phyloP scores from a whole-genome alignment of 2,329 filamentous ascomycete species.

The Daldinia sp. region DNA sequence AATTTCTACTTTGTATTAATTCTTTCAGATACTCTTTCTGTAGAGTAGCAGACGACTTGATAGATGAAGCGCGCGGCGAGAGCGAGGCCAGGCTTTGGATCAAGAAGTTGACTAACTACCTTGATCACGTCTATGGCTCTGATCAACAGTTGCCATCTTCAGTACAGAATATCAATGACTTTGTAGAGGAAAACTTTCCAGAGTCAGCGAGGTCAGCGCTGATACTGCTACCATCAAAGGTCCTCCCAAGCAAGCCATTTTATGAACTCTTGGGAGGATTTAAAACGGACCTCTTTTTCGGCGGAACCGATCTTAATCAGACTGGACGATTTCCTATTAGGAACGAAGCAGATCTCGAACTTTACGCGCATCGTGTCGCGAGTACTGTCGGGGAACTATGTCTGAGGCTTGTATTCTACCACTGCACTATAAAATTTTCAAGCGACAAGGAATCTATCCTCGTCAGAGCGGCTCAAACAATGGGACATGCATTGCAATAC shows the following conservation, averaged over 20 bases:
- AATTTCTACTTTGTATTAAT: constrained; percentile 15
- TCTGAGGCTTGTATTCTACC: constrained; percentile 70
- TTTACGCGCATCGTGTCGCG: constrained; percentile 73
- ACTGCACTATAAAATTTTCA: constrained; percentile 51
- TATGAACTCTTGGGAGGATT: constrained; percentile 73
- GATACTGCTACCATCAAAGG: constrained; percentile 63
- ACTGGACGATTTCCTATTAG: constrained; percentile 61
- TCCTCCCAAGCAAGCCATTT: constrained; percentile 66
- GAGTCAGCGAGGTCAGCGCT: constrained; percentile 61
- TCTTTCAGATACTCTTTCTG: constrained; percentile 73
- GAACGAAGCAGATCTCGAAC: constrained; percentile 64
- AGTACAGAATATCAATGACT: constrained; percentile 41
- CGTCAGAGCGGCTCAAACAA: constrained; percentile 64
- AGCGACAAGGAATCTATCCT: constrained; percentile 52
- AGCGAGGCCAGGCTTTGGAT: constrained; percentile 67
- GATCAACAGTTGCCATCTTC: constrained; percentile 38
- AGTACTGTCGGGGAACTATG: constrained; percentile 76
- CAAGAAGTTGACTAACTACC: constrained; percentile 62
- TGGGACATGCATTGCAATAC: constrained; percentile 80
- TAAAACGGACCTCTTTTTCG: constrained; percentile 70
- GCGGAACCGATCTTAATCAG: constrained; percentile 11
- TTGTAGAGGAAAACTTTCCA: constrained; percentile 61
- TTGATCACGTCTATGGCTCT: constrained; percentile 60
- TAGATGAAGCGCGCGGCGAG: constrained; percentile 67
- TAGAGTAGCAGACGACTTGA: constrained; percentile 75